Conservation (phyloP, 2,329 filamentous ascomycete species). For the Monosporascus cannonballus region DNA sequence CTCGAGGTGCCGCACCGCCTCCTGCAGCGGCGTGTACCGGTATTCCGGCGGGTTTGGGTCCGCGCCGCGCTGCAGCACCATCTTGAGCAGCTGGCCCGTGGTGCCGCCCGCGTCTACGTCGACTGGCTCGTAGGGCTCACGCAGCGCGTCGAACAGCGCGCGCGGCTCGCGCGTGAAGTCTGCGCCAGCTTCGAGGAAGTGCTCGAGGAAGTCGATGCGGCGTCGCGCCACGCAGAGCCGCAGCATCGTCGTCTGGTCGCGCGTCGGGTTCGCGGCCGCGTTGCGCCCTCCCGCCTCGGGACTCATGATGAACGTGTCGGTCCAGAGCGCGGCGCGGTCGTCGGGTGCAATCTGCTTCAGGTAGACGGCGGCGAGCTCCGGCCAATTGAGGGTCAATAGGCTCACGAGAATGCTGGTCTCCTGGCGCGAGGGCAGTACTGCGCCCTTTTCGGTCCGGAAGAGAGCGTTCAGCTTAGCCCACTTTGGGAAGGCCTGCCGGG, state of each 20-base stretch:
- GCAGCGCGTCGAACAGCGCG: slow-evolving; percentile 4
- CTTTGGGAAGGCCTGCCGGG: not conserved
- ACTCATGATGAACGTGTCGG: slow-evolving; percentile 2
- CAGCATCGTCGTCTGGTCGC: slow-evolving; percentile 1
- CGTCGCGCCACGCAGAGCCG: slow-evolving; percentile 2
- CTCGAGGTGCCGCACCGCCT: slow-evolving; percentile 11
- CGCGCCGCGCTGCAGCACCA: slow-evolving; percentile 12
- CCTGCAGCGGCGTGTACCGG: slow-evolving; percentile 14
- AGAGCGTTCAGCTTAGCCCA: slow-evolving; percentile 7
- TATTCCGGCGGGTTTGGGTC: slow-evolving; percentile 11
- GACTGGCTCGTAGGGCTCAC: not conserved
- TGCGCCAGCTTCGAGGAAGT: slow-evolving; percentile 5
- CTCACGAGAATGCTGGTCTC: slow-evolving; percentile 6
- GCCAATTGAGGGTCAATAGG: slow-evolving; percentile 8
- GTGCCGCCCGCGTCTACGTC: slow-evolving; percentile 2
- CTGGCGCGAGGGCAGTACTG: not conserved
- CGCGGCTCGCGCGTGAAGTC: slow-evolving; percentile 6
- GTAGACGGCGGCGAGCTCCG: slow-evolving; percentile 7
- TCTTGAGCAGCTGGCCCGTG: slow-evolving; percentile 12
- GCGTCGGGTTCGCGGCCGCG: not conserved
- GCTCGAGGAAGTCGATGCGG: slow-evolving; percentile 2
- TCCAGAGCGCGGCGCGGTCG: slow-evolving; percentile 4
- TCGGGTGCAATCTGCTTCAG: slow-evolving; percentile 2
- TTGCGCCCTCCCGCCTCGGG: not conserved
- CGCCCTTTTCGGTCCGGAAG: not conserved